Evolutionary conservation across 768 basidiomycete species (phyloP).

Genomic region (Psilocybe sp.): DNA sequence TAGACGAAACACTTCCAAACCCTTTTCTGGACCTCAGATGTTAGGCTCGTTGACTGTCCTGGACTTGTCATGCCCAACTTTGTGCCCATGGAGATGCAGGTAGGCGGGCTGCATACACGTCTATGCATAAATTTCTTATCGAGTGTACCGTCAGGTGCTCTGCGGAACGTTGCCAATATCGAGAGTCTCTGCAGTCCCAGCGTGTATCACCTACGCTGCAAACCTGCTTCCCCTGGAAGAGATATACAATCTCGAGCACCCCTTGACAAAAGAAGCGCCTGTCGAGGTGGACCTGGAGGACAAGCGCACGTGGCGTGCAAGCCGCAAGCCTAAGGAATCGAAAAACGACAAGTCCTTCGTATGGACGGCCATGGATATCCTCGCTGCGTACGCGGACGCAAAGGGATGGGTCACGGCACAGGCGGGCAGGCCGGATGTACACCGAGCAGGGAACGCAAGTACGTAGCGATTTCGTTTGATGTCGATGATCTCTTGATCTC

Average conservation of each 20-base stretch:
- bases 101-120: constrained; percentile 21
- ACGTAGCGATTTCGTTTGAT: constrained; percentile 29
- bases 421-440: constrained; percentile 84
- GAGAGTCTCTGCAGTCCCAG: constrained; percentile 77
- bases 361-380: constrained; percentile 89
- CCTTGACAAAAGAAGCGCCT: constrained; percentile 31
- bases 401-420: constrained; percentile 91
- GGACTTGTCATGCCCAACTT: constrained; percentile 89
- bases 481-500: neutral
- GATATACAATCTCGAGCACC: constrained; percentile 58
- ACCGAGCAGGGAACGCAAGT: constrained; percentile 90
- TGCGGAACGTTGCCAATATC: constrained; percentile 76
- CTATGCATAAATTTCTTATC: neutral
- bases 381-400: constrained; percentile 70
- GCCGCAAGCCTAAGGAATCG: constrained; percentile 26
- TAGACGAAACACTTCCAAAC: constrained; percentile 97
- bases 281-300: constrained; percentile 34
- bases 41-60: constrained; percentile 93
- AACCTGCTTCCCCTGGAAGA: constrained; percentile 74
- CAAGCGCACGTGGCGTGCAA: constrained; percentile 79
- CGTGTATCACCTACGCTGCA: constrained; percentile 73
- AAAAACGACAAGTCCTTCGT: constrained; percentile 15
- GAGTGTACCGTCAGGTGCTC: constrained; percentile 46
- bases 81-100: constrained; percentile 83
- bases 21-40: constrained; percentile 80